Conservation (phyloP, 2,329 filamentous ascomycete genomes). For the Xylaria sp. region DNA sequence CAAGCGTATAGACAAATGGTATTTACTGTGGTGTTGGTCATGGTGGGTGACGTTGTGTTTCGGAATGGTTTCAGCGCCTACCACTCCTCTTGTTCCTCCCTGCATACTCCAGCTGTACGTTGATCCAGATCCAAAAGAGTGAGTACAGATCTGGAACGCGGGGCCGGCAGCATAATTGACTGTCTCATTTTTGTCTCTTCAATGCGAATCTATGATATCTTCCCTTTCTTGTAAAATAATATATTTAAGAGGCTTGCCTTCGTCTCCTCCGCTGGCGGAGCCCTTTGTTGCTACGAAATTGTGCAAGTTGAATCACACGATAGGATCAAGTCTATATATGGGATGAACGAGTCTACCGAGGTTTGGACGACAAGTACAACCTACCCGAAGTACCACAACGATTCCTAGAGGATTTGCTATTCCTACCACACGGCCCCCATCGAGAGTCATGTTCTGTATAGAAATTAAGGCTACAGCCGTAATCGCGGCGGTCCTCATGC, state of each 20-base stretch:
- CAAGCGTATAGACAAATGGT: background rate
- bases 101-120: background rate
- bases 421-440: background rate
- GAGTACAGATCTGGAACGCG: conserved; percentile 13
- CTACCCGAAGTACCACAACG: background rate
- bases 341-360: background rate
- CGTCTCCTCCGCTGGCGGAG: conserved; percentile 4
- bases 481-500: conserved; percentile 34
- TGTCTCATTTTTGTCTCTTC: conserved; percentile 10
- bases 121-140: conserved; percentile 12
- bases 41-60: conserved; percentile 32
- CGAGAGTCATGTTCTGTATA: conserved; percentile 18
- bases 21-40: background rate
- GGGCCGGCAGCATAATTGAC: background rate
- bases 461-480: conserved; percentile 30
- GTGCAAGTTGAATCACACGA: background rate
- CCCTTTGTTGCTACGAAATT: background rate
- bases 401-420: background rate
- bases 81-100: conserved; percentile 37
- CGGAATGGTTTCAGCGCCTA: conserved; percentile 39
- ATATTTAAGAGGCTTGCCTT: background rate
- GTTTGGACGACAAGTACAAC: background rate
- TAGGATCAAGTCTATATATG: background rate
- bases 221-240: background rate
- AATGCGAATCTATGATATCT: background rate